phyloP scores from a whole-genome alignment of 2,329 filamentous ascomycete species.

The Plectosphaerella sp. region DNA sequence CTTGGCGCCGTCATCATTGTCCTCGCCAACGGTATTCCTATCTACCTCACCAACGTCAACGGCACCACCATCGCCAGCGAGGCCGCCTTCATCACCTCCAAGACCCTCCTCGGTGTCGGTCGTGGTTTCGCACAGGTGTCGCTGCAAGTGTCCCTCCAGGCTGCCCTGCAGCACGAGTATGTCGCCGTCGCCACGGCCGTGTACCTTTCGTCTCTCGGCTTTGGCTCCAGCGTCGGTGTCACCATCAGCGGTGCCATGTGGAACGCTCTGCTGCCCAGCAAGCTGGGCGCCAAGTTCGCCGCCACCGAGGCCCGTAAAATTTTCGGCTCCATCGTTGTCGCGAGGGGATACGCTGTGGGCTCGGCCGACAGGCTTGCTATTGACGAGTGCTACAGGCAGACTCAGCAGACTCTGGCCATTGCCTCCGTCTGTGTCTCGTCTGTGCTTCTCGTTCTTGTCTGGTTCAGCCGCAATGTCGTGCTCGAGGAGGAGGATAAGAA shows the following conservation, averaged over 20 bases:
- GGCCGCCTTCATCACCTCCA: conserved; percentile 26
- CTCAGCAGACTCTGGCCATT: conserved; percentile 20
- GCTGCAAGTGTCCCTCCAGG: conserved; percentile 19
- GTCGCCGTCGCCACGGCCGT: conserved; percentile 30
- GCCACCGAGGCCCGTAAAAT: conserved; percentile 14
- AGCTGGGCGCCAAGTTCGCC: conserved; percentile 18
- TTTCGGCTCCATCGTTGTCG: conserved; percentile 18
- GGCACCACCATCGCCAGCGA: conserved; percentile 21
- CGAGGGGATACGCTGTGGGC: conserved; percentile 15
- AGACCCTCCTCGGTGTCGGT: conserved; percentile 27
- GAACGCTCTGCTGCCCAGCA: conserved; percentile 21
- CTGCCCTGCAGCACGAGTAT: conserved; percentile 24
- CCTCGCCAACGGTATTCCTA: conserved; percentile 26
- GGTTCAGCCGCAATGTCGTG: conserved; percentile 13
- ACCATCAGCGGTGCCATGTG: conserved; percentile 31
- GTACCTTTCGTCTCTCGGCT: conserved; percentile 28
- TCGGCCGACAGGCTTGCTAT: conserved; percentile 16
- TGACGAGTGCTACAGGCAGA: conserved; percentile 19
- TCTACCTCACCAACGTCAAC: conserved; percentile 21
- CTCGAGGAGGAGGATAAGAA: conserved; percentile 7
- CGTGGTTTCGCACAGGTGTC: conserved; percentile 28
- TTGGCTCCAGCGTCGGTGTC: conserved; percentile 18
- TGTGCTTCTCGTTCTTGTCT: conserved; percentile 11
- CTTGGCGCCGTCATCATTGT: conserved; percentile 25
- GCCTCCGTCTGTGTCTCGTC: conserved; percentile 13